Conservation (phyloP, 1,284 basidiomycete species). For the Lentinula novae-zelandiae region DNA sequence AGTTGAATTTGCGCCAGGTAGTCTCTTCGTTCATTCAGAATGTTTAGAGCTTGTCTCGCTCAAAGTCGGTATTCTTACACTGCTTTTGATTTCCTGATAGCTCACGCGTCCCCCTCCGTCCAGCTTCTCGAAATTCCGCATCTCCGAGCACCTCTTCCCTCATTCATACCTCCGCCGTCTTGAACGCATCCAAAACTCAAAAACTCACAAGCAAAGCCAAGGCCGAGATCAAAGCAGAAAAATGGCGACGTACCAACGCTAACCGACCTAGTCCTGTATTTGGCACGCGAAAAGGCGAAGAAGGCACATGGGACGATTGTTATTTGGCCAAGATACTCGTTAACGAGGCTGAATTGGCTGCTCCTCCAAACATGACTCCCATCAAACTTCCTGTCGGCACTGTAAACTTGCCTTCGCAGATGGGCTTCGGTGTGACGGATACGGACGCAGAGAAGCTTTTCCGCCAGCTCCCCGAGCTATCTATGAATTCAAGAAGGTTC, state of each 20-base stretch:
- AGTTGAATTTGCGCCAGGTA: no score
- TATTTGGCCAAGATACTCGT: conserved; percentile 64
- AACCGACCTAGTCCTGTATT: conserved; percentile 68
- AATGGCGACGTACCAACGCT: conserved; percentile 35
- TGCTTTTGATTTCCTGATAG: background rate
- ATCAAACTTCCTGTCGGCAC: conserved; percentile 25
- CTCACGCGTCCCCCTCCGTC: background rate
- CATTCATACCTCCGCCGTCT: conserved; percentile 55
- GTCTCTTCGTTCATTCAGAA: background rate
- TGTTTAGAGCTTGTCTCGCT: conserved; percentile 14
- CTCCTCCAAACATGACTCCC: conserved; percentile 22
- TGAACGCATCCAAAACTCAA: conserved; percentile 33
- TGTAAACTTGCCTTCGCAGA: conserved; percentile 42
- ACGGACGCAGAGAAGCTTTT: conserved; percentile 57
- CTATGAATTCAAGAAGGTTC: conserved; percentile 26
- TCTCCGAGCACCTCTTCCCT: conserved; percentile 37
- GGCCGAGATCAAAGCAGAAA: conserved; percentile 43
- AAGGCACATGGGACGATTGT: conserved; percentile 60
- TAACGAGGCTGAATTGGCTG: conserved; percentile 45
- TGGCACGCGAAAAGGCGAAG: conserved; percentile 60
- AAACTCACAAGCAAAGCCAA: conserved; percentile 46
- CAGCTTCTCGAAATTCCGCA: conserved; percentile 41
- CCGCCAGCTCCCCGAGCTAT: conserved; percentile 49
- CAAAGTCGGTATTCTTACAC: conserved; percentile 9
- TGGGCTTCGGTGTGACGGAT: conserved; percentile 61